phyloP scores from a whole-genome alignment of 2,329 filamentous ascomycete genomes.

The Chaetomium sp. region DNA sequence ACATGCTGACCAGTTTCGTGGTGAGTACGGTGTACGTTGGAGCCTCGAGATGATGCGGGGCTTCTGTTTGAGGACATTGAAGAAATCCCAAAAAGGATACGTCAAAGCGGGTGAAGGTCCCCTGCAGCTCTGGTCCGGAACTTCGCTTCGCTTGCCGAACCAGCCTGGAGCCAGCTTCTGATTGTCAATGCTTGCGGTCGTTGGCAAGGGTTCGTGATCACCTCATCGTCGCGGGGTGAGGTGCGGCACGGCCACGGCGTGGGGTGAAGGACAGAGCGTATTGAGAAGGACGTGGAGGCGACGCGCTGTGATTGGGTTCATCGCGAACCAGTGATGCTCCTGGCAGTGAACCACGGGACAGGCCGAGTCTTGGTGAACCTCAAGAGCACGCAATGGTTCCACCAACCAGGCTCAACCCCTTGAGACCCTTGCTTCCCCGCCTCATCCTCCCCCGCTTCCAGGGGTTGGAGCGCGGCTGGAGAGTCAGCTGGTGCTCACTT shows the following conservation, averaged over 20 bases:
- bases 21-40: background rate
- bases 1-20: background rate
- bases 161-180: background rate
- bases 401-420: slow-evolving; percentile 4
- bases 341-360: background rate
- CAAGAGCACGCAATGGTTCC: slow-evolving; percentile 3
- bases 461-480: slow-evolving; percentile 13
- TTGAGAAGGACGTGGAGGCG: background rate
- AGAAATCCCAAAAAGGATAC: background rate
- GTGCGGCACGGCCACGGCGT: background rate
- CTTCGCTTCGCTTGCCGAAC: slow-evolving; percentile 6
- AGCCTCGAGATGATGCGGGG: background rate
- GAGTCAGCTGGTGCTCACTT: slow-evolving; percentile 18
- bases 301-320: slow-evolving; percentile 2
- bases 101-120: slow-evolving; percentile 5
- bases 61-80: background rate
- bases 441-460: slow-evolving; percentile 5
- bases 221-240: background rate
- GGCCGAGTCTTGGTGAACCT: background rate
- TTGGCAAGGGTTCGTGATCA: background rate
- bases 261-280: background rate
- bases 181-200: slow-evolving; percentile 7
- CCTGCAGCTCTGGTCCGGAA: slow-evolving; percentile 1
- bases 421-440: slow-evolving; percentile 20
- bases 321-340: background rate